Conservation (phyloP, 2,329 filamentous ascomycete genomes). For the Hypoxylon rubiginosum region DNA sequence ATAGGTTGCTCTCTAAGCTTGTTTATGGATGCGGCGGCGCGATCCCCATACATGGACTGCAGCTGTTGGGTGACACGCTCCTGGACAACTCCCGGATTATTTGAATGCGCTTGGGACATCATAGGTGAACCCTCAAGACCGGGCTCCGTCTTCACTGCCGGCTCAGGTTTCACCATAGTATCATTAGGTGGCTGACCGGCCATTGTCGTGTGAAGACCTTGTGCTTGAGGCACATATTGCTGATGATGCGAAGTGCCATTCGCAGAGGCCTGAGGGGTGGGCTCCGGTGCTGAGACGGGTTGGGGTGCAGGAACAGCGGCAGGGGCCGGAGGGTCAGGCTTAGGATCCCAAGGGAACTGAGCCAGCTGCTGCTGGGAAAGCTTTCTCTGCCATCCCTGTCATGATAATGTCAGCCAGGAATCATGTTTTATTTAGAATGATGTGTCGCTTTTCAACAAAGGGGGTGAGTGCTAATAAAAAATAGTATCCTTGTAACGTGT, state of each 20-base stretch:
- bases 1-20: conserved; percentile 62
- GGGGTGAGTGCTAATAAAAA: neutral
- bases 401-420: conserved; percentile 34
- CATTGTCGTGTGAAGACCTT: conserved; percentile 47
- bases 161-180: conserved; percentile 61
- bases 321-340: conserved; percentile 71
- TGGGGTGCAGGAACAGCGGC: conserved; percentile 54
- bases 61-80: conserved; percentile 70
- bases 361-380: conserved; percentile 87
- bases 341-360: conserved; percentile 94
- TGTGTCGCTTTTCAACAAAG: neutral
- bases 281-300: conserved; percentile 42
- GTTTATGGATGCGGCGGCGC: conserved; percentile 76
- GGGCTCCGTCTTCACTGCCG: conserved; percentile 63
- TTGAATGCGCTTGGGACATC: conserved; percentile 54
- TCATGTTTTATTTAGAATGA: neutral
- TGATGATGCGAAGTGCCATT: conserved; percentile 51
- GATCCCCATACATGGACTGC: conserved; percentile 70
- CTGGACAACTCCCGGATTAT: conserved; percentile 59
- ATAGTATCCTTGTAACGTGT: conserved; percentile 17
- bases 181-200: conserved; percentile 43
- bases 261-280: conserved; percentile 35
- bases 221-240: conserved; percentile 44
- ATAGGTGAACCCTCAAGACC: conserved; percentile 57
- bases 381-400: conserved; percentile 93